A percentile compares a stretch with the other conserved stretches of the same genome.
Evolutionary conservation across 306 rosid species (phyloP).

Genomic region (Leucaena leucocephala): DNA sequence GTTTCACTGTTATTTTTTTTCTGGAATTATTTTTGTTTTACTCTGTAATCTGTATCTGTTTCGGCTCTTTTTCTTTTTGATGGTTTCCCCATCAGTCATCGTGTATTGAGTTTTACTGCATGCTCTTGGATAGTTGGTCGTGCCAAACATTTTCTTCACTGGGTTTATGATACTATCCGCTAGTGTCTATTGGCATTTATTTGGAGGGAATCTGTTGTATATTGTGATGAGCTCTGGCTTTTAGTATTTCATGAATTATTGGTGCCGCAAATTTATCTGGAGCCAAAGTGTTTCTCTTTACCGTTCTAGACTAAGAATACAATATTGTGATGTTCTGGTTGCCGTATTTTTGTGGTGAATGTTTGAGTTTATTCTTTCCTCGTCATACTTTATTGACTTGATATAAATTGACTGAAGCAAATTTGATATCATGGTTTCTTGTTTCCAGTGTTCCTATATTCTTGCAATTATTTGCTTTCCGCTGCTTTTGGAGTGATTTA

Average conservation of each 20-base stretch:
- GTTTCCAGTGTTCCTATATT: no score
- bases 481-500: background rate
- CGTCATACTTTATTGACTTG: no score
- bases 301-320: background rate
- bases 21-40: background rate
- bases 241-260: background rate
- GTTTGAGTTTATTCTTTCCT: background rate
- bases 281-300: background rate
- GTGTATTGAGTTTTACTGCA: background rate
- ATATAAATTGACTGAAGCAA: no score
- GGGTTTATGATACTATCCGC: background rate
- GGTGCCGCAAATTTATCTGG: background rate
- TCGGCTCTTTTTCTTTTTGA: background rate
- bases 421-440: no score
- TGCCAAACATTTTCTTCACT: background rate
- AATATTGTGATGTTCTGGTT: background rate
- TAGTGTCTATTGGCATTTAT: background rate
- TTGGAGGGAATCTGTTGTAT: background rate
- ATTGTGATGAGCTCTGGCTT: background rate
- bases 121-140: background rate
- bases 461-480: no score
- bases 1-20: background rate
- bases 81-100: background rate
- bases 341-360: background rate
- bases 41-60: background rate